Conservation (phyloP, 1,284 basidiomycete species). For the Ustilago hordei region DNA sequence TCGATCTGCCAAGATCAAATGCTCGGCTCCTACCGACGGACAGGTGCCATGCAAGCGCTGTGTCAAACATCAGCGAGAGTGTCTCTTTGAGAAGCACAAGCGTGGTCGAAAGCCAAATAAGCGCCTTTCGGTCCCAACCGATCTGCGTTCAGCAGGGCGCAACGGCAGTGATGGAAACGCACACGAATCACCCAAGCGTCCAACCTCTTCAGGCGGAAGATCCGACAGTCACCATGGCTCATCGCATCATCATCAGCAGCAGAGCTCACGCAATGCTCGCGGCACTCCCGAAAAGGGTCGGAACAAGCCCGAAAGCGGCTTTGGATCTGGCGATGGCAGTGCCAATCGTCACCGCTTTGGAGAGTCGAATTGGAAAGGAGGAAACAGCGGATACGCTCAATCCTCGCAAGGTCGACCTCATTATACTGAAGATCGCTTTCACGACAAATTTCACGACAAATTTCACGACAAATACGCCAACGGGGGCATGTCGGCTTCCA, state of each 20-base stretch:
- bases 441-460: conserved; percentile 35
- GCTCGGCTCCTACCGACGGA: conserved; percentile 61
- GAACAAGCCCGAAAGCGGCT: conserved; percentile 24
- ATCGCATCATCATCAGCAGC: conserved; percentile 8
- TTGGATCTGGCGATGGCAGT: conserved; percentile 12
- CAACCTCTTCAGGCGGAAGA: conserved; percentile 26
- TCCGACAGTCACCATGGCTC: conserved; percentile 24
- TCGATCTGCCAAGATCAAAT: conserved; percentile 60
- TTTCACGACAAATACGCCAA: conserved; percentile 35
- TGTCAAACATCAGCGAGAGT: conserved; percentile 56
- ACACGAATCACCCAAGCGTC: conserved; percentile 17
- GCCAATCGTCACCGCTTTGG: conserved; percentile 21
- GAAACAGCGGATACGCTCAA: conserved; percentile 19
- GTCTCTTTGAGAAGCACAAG: conserved; percentile 62
- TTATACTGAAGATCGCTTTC: conserved; percentile 42
- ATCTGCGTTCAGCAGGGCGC: conserved; percentile 31
- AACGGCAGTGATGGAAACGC: conserved; percentile 32
- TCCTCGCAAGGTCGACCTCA: conserved; percentile 14
- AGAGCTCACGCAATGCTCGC: conserved; percentile 25
- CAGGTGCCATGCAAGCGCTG: conserved; percentile 61
- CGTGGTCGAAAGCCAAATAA: conserved; percentile 59
- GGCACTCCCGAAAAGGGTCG: conserved; percentile 31
- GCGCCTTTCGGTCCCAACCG: conserved; percentile 50
- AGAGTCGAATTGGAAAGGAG: conserved; percentile 26
- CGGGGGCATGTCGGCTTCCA: conserved; percentile 28